phyloP scores from a whole-genome alignment of 352 stramenopile genomes.

The Phytophthora litchii region DNA sequence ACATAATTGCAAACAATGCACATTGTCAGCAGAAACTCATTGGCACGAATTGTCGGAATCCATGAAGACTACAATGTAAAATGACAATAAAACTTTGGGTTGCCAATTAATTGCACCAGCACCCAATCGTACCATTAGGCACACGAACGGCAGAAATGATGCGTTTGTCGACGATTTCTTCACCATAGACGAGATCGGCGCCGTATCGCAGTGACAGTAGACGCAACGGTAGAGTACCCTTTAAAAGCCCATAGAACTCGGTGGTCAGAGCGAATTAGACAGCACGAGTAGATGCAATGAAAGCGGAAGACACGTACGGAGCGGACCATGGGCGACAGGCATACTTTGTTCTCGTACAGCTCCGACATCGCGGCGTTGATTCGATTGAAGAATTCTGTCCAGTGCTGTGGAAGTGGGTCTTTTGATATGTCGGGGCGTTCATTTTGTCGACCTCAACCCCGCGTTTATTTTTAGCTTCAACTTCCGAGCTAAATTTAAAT shows the following conservation, averaged over 20 bases:
- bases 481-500: not conserved
- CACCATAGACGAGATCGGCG: conserved; percentile 92
- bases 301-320: conserved; percentile 57
- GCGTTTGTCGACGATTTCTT: conserved; percentile 96
- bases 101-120: not conserved
- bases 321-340: conserved; percentile 95
- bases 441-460: too few relatives aligned
- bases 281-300: not conserved
- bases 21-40: conserved; percentile 5
- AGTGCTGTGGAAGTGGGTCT: too few relatives aligned
- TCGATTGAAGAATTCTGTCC: conserved; percentile 21
- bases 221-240: conserved; percentile 92
- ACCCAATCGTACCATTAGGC: conserved; percentile 63
- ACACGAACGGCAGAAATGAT: conserved; percentile 85
- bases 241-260: not conserved
- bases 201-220: conserved; percentile 92
- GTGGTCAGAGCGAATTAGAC: conserved; percentile 13
- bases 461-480: not conserved
- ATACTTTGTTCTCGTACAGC: conserved; percentile 79
- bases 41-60: not conserved
- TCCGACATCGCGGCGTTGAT: conserved; percentile 39
- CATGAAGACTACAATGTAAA: not conserved
- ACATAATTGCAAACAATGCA: conserved; percentile 3
- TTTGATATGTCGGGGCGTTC: too few relatives aligned
- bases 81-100: conserved; percentile 2